Conservation (phyloP, 78 protist genomes). For the Planoprotostelium fungivorum region DNA sequence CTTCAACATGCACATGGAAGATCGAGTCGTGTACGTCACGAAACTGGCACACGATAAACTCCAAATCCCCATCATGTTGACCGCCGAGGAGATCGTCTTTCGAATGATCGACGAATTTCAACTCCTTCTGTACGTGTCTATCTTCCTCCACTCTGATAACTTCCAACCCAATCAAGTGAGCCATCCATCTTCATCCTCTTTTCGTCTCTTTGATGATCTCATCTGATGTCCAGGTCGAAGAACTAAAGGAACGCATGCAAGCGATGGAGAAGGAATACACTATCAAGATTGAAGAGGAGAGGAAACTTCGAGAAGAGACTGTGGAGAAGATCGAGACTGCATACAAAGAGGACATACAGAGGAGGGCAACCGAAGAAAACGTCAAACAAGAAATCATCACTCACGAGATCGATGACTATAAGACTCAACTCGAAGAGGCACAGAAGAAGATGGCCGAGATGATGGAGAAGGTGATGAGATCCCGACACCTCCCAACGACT, state of each 20-base stretch:
- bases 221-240: background rate
- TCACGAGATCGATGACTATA: background rate
- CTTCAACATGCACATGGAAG: background rate
- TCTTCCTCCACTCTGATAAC: background rate
- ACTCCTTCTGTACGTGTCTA: background rate
- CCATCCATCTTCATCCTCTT: no score
- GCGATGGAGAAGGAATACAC: background rate
- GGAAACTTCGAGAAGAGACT: no score
- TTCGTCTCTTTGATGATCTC: no score
- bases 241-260: background rate
- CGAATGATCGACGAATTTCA: background rate
- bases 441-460: no score
- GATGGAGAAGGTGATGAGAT: no score
- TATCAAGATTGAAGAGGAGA: background rate
- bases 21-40: background rate
- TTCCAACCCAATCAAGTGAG: background rate
- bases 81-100: background rate
- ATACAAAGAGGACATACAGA: no score
- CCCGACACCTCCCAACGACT: no score
- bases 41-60: background rate
- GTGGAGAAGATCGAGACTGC: no score
- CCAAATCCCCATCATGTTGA: background rate
- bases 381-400: background rate
- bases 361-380: background rate
- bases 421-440: no score